Percentiles rank a stretch among this genome's conserved stretches.
Evolutionary conservation across 2,329 filamentous ascomycete genomes (phyloP).

Genomic region (Cladophialophora yegresii): DNA sequence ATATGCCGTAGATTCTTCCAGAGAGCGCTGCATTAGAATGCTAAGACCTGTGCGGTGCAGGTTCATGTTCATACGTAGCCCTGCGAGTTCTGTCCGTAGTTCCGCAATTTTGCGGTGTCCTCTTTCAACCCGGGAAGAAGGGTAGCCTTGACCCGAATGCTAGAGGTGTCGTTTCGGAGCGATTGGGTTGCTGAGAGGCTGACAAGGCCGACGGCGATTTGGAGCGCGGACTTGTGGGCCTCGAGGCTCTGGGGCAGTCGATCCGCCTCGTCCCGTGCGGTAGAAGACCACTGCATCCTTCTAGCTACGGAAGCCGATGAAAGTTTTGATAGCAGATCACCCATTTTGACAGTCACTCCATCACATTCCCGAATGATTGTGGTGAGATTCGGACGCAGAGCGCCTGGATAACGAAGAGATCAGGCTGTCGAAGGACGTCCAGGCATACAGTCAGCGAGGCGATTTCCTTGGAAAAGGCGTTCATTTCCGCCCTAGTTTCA

Average conservation of each 20-base stretch:
- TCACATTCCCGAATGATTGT: slow-evolving; percentile 5
- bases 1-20: neutral
- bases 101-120: neutral
- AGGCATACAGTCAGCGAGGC: neutral
- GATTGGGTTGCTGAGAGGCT: neutral
- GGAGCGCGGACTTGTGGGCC: neutral
- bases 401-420: neutral
- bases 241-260: neutral
- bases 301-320: neutral
- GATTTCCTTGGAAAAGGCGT: slow-evolving; percentile 3
- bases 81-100: neutral
- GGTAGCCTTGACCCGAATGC: neutral
- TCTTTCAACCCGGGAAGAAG: neutral
- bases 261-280: neutral
- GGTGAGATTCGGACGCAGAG: neutral
- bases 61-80: neutral
- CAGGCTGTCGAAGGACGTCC: neutral
- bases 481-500: neutral
- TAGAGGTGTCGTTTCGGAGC: neutral
- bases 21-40: neutral
- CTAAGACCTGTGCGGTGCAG: neutral
- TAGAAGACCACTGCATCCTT: neutral
- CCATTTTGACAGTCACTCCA: neutral
- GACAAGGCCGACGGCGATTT: neutral
- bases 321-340: neutral